Base-by-base conservation (phyloP, 257 asterid species). In the Rubia yunnanensis region DNA sequence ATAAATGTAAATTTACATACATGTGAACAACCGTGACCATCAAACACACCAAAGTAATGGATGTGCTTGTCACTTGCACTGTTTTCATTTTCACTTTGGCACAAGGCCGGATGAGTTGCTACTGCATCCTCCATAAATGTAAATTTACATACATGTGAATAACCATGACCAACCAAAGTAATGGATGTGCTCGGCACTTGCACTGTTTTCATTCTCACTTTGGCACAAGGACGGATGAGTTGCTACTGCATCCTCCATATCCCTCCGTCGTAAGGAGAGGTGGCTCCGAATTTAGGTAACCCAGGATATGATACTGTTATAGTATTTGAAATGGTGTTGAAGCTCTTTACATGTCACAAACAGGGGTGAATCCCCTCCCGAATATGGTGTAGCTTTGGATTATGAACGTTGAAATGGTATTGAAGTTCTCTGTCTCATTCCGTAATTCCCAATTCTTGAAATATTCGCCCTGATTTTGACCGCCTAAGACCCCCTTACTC, bases 21-120 rank as follows among this genome's bases (percentile, higher is more conserved):
- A 68, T 89, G 96, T 60, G 96, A 86, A 80, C 96, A 89, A 7
- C 96, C 96, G 38, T 89, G 94, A 48, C 95, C 95, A 20, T 89
- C 96, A 59, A 80, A 89, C 7, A 89, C 96, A 18, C 79, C 95
- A 15, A 75, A 89, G 60, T 77, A 89, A 76, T 89, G 92, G 10
- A 83, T 63, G 7, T 58, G 73, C 1, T 30, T 46, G 53, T 27
- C 15, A 34, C 23, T 14, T 20, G 46, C 67, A 55, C 22, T 18
- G 36, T 34, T 48, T 28, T 68, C 72, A 30, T 46, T 57, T 3
- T 69, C 79, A 38, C 67, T 53, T 4, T 64, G 76, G 62, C 68
- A 80, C 65, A 88, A 76, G 27, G 74, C 81, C 20, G 95, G 96
- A 44, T 77, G 85, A 63, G 83, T 73, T 1, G 92, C 82, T 15